Evolutionary conservation across 2,329 filamentous ascomycete genomes (phyloP).

Genomic region (Leptosphaerulina australis): DNA sequence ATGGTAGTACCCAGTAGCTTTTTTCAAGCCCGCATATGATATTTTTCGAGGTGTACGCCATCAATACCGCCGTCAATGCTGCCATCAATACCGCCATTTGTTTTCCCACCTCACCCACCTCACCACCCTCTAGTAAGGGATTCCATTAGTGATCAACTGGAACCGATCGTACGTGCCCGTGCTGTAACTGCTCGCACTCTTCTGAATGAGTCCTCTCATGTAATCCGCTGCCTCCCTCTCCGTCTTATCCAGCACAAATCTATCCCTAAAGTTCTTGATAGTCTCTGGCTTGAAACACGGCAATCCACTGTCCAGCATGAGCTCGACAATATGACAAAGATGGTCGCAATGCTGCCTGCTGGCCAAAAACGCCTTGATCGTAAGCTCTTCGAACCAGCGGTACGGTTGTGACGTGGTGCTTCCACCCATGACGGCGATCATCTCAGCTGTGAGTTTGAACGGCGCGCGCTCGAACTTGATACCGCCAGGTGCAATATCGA

Average conservation of each 20-base stretch:
- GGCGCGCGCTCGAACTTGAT: conserved; percentile 97
- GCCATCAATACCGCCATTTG: background rate
- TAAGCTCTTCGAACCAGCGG: conserved; percentile 94
- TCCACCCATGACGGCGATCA: conserved; percentile 99
- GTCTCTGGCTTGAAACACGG: conserved; percentile 98
- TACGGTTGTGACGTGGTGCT: conserved; percentile 81
- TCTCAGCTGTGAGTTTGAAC: conserved; percentile 96
- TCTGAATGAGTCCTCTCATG: conserved; percentile 86
- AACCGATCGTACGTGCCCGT: conserved; percentile 98
- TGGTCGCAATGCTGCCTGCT: conserved; percentile 85
- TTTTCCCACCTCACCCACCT: background rate
- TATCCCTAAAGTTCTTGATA: conserved; percentile 86
- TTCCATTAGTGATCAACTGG: conserved; percentile 95
- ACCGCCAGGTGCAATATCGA: conserved; percentile 96
- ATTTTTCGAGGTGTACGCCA: too few species aligned
- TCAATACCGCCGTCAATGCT: background rate
- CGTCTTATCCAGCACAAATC: conserved; percentile 89
- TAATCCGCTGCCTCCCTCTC: conserved; percentile 95
- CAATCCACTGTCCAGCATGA: conserved; percentile 95
- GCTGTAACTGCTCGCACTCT: conserved; percentile 87
- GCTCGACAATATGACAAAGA: conserved; percentile 82
- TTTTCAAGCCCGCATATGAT: too few species aligned
- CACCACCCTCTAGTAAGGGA: conserved; percentile 72
- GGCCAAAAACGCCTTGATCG: conserved; percentile 92
- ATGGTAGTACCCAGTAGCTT: too few species aligned